Conservation (phyloP, 2,329 filamentous ascomycete genomes). For the Fusarium fujikuroi region DNA sequence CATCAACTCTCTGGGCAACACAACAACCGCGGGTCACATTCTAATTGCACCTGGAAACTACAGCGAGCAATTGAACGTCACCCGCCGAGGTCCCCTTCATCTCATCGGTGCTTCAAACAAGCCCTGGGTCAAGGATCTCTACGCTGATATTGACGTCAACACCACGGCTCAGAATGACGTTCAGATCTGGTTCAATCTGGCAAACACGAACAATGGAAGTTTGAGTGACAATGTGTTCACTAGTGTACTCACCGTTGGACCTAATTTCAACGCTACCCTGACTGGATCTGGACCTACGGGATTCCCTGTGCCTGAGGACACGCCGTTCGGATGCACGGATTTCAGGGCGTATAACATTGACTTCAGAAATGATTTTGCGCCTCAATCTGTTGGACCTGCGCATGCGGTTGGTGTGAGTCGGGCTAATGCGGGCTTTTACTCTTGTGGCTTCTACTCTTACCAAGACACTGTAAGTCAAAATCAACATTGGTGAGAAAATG, state of each 20-base stretch:
- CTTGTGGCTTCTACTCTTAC: slow-evolving; percentile 72
- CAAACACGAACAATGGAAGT: slow-evolving; percentile 55
- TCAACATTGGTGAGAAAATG: not conserved
- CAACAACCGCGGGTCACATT: slow-evolving; percentile 52
- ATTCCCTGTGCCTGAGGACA: slow-evolving; percentile 67
- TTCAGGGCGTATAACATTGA: slow-evolving; percentile 76
- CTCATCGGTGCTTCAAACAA: slow-evolving; percentile 66
- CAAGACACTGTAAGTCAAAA: slow-evolving; percentile 67
- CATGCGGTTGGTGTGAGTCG: slow-evolving; percentile 70
- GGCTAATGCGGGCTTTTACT: slow-evolving; percentile 75
- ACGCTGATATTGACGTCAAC: slow-evolving; percentile 58
- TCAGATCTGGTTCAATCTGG: slow-evolving; percentile 67
- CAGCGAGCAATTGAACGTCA: slow-evolving; percentile 73
- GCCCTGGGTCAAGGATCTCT: slow-evolving; percentile 48
- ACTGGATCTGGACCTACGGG: slow-evolving; percentile 72
- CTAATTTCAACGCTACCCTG: slow-evolving; percentile 69
- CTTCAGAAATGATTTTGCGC: slow-evolving; percentile 68
- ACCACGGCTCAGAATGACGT: slow-evolving; percentile 56
- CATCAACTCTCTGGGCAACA: slow-evolving; percentile 53
- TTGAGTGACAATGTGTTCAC: slow-evolving; percentile 71
- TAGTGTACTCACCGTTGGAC: slow-evolving; percentile 69
- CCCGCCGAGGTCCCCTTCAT: slow-evolving; percentile 68
- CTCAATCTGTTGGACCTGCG: slow-evolving; percentile 63
- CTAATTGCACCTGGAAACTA: slow-evolving; percentile 70
- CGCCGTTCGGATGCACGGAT: slow-evolving; percentile 70